A percentile compares a stretch with the other conserved stretches of the same genome.
These are phyloP conservation scores for Gonium pectorale DNA, from an alignment of 139 green algal genomes.

Conservation along the genomic window DNA sequence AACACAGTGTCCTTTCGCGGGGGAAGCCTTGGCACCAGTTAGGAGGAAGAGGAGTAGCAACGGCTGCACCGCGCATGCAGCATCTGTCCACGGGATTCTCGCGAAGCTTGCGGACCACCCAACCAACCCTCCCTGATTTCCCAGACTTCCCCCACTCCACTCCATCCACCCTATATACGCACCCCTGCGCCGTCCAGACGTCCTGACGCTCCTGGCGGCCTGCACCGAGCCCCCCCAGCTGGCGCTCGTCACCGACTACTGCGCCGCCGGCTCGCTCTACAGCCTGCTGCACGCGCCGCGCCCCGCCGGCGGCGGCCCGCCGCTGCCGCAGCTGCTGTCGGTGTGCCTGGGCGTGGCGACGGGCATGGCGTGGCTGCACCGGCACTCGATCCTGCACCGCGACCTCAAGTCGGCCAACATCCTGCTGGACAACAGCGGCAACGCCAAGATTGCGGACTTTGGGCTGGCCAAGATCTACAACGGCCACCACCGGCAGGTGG, in stretches of 20 bases:
- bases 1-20: no score
- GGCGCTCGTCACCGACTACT: slow-evolving; percentile 71
- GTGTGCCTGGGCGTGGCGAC: slow-evolving; percentile 68
- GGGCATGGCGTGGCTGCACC: slow-evolving; percentile 77
- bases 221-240: slow-evolving; percentile 61
- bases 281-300: slow-evolving; percentile 45
- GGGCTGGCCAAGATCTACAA: slow-evolving; percentile 27
- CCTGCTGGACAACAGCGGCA: slow-evolving; percentile 64
- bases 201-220: slow-evolving; percentile 68
- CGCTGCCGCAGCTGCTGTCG: slow-evolving; percentile 52
- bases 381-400: slow-evolving; percentile 66
- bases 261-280: slow-evolving; percentile 59
- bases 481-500: slow-evolving; percentile 10
- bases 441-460: slow-evolving; percentile 35
- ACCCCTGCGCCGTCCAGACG: slow-evolving; percentile 43
- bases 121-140: no score
- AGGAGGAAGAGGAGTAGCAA: no score
- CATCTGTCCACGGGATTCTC: no score
- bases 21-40: no score
- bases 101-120: no score
- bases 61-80: no score
- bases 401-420: slow-evolving; percentile 77
- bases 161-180: no score
- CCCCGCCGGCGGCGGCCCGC: background rate
- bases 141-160: background rate